These are phyloP conservation scores for Pythium chondricola DNA, from an alignment of 352 stramenopile species.

Conservation along the genomic window DNA sequence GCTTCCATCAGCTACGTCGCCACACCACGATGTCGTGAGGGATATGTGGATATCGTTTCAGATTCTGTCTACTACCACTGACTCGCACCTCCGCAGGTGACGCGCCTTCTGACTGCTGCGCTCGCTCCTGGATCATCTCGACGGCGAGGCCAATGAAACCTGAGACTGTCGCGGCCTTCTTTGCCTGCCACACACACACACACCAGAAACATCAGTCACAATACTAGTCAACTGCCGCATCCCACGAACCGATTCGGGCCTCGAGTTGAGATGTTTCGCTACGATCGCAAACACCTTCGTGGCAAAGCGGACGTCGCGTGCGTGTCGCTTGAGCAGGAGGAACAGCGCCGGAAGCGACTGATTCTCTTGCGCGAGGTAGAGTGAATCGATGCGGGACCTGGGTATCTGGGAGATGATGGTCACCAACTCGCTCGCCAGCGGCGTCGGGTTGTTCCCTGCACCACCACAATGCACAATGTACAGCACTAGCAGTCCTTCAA, in stretches of 20 bases:
- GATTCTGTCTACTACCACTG: too few species aligned
- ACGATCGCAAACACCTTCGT: constrained; percentile 58
- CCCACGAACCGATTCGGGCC: constrained; percentile 5
- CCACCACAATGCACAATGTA: constrained; percentile 33
- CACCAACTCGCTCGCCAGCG: constrained; percentile 33
- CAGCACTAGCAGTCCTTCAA: constrained; percentile 58
- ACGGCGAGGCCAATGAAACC: constrained; percentile 61
- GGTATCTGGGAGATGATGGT: constrained; percentile 38
- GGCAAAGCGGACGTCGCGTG: constrained; percentile 33
- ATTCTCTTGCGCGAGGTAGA: constrained; percentile 40
- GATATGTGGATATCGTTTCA: too few species aligned
- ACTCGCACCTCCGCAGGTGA: background rate
- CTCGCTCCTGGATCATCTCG: constrained; percentile 24
- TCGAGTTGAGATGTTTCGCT: constrained; percentile 36
- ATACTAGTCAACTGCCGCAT: background rate
- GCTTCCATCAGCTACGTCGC: constrained; percentile 39
- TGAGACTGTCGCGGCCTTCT: constrained; percentile 35
- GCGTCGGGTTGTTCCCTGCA: constrained; percentile 15
- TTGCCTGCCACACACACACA: constrained; percentile 4
- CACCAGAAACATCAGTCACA: background rate
- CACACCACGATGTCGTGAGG: background rate
- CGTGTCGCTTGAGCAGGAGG: constrained; percentile 49
- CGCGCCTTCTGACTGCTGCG: background rate
- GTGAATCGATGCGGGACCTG: constrained; percentile 30
- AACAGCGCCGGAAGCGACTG: constrained; percentile 56